Evolutionary conservation across 495 filamentous ascomycete species (phyloP), one percentile per base, ranked within the genome.

Genomic region (Penicillium fimorum): DNA sequence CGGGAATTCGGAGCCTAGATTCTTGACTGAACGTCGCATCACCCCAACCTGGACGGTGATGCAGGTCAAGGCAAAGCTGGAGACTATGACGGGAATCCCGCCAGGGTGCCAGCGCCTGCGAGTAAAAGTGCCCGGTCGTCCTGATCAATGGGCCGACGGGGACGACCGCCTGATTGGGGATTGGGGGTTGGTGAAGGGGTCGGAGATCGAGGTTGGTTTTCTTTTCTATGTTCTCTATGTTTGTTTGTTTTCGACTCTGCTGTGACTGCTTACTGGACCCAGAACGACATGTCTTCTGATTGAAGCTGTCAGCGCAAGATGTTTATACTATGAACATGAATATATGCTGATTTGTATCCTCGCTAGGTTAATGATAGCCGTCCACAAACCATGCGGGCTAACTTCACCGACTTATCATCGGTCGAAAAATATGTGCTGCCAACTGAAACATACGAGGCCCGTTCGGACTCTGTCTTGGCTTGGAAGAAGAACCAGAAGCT

Each of bases 401-500:
- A 96, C 68, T 90, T 89, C 72, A 85, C 81, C 65, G 91, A 92
- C 65, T 76, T 85, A 24, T 90, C 88, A 25, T 82, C 84, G 2
- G 89, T 96, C 12, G 83, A 88, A 22, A 97, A 97, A 70, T 97
- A 91, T 66, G 82, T 84, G 55, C 84, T 98, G 71, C 90, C 92
- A 18, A 73, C 79, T 29, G 82, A 87, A 18, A 85, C 90, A 53
- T 98, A 98, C 76, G 89, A 89, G 64, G 82, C 83, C 52, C 90
- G 90, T 53, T 75, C 84, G 25, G 88, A 96, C 73, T 92, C 87
- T 24, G 94, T 98, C 15, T 80, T 96, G 40, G 89, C 91, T 10
- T 97, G 90, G 90, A 98, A 98, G 77, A 90, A 88, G 72, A 80
- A 84, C 20, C 85, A 96, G 62, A 90, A 96, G 63, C 81, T 98